Conservation (phyloP, 169 alveolate genomes). For the Cryptosporidium andersoni region DNA sequence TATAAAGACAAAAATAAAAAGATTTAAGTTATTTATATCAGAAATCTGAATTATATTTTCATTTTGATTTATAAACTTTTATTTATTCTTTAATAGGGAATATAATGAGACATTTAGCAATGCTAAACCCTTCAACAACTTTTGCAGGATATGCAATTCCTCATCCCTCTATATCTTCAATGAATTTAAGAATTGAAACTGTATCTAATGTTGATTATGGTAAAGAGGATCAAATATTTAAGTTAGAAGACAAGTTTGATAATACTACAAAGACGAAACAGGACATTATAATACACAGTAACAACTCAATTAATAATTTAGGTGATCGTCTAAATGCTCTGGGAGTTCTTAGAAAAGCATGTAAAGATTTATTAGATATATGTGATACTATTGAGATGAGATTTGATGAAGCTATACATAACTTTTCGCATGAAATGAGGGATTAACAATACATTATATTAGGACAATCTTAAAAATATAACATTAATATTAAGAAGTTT, state of each 20-base stretch:
- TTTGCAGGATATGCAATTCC: conserved; percentile 72
- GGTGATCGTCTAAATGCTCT: conserved; percentile 3
- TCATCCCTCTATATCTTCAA: conserved; percentile 55
- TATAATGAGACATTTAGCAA: conserved; percentile 55
- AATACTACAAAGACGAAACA: background rate
- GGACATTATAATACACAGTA: background rate
- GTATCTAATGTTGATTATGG: conserved; percentile 52
- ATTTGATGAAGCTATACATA: conserved; percentile 30
- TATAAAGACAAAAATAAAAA: background rate
- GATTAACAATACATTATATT: no score
- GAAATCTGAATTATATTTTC: background rate
- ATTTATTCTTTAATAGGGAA: conserved; percentile 11
- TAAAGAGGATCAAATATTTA: background rate
- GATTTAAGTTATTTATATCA: background rate
- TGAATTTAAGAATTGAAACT: conserved; percentile 64
- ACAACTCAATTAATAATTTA: background rate
- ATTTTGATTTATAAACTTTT: background rate
- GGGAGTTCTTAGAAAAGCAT: conserved; percentile 16
- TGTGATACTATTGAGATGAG: conserved; percentile 43
- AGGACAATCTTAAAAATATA: no score
- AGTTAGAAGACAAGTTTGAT: background rate
- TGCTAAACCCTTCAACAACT: conserved; percentile 65
- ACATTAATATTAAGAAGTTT: no score
- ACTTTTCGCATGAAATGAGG: no score
- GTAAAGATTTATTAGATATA: conserved; percentile 44